phyloP scores from a whole-genome alignment of 495 filamentous ascomycete genomes.

The Hypomontagnella monticulosa region DNA sequence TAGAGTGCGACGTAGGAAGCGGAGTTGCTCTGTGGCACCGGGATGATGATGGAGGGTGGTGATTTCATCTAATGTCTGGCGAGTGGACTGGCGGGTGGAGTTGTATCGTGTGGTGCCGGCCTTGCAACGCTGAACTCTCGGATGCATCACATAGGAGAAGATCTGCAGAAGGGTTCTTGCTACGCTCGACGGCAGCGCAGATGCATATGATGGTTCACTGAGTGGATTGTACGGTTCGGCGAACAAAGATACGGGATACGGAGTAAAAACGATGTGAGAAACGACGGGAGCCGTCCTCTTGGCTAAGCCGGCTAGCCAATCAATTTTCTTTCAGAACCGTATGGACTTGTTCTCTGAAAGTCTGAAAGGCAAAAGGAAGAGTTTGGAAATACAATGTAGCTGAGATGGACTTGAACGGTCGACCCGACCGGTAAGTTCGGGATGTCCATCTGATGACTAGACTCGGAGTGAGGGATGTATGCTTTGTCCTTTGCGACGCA shows the following conservation, averaged over 20 bases:
- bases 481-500: slow-evolving; percentile 11
- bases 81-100: slow-evolving; percentile 19
- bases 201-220: slow-evolving; percentile 16
- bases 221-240: slow-evolving; percentile 12
- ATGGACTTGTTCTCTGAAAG: too few species aligned
- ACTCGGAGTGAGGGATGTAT: neutral
- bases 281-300: too few species aligned
- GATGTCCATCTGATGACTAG: slow-evolving; percentile 4
- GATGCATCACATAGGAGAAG: slow-evolving; percentile 24
- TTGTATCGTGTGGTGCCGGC: slow-evolving; percentile 26
- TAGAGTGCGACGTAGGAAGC: slow-evolving; percentile 32
- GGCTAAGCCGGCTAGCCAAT: too few species aligned
- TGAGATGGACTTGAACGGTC: neutral
- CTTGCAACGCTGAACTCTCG: slow-evolving; percentile 23
- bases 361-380: too few species aligned
- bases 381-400: too few species aligned
- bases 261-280: too few species aligned
- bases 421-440: slow-evolving; percentile 29
- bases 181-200: slow-evolving; percentile 13
- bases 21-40: slow-evolving; percentile 21
- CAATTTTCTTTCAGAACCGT: too few species aligned
- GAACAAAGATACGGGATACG: neutral
- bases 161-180: slow-evolving; percentile 17
- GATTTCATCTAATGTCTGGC: slow-evolving; percentile 31
- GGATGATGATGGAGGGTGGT: slow-evolving; percentile 15